These are phyloP conservation scores for Salvia hispanica DNA, from an alignment of 257 asterid species.

Conservation along the genomic window DNA sequence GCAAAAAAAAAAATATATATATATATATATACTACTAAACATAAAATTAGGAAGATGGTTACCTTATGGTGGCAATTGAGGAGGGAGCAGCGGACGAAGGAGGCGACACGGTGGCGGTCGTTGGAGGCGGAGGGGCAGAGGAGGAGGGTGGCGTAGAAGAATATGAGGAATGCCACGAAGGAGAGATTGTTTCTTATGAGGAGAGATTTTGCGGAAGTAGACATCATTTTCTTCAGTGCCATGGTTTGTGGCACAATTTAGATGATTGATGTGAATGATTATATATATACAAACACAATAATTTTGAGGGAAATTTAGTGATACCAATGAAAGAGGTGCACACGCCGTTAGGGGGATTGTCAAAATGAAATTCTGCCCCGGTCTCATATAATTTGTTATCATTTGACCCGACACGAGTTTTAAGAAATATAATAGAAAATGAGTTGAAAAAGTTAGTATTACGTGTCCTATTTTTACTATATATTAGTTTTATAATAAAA, in stretches of 20 bases:
- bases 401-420: too few relatives aligned
- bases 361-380: too few relatives aligned
- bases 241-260: conserved; percentile 6
- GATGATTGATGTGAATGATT: background rate
- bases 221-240: conserved; percentile 52
- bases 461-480: too few relatives aligned
- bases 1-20: too few relatives aligned
- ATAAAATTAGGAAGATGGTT: too few relatives aligned
- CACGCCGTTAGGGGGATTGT: too few relatives aligned
- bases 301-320: background rate
- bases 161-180: conserved; percentile 64
- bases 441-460: too few relatives aligned
- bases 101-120: conserved; percentile 53
- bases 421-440: too few relatives aligned
- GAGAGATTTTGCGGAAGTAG: conserved; percentile 58
- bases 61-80: conserved; percentile 78
- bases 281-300: background rate
- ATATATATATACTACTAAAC: too few relatives aligned
- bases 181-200: conserved; percentile 63
- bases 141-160: conserved; percentile 53
- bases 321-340: too few relatives aligned
- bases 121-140: conserved; percentile 59
- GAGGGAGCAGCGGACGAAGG: conserved; percentile 64
- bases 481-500: too few relatives aligned
- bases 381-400: too few relatives aligned